A percentile compares a stretch with the other conserved stretches of the same genome.
Evolutionary conservation across 352 stramenopile species (phyloP).

Genomic region (Globisporangium echinulatum): DNA sequence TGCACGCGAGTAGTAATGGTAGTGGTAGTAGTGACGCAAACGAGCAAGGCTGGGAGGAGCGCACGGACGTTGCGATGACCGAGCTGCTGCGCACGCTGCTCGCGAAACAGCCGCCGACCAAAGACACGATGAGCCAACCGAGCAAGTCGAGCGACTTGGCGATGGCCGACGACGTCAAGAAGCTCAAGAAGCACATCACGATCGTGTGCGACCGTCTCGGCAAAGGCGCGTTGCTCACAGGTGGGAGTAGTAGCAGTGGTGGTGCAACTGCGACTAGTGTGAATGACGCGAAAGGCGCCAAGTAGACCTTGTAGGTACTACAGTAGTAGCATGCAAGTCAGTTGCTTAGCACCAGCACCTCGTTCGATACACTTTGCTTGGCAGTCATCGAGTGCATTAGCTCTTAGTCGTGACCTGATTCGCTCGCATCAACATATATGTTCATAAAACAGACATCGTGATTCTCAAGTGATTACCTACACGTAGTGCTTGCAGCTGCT

Average conservation of each 20-base stretch:
- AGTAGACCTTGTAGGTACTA: no score
- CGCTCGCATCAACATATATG: no score
- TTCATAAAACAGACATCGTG: no score
- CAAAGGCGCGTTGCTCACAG: constrained; percentile 58
- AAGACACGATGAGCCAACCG: constrained; percentile 15
- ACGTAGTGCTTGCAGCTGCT: no score
- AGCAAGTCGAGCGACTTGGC: constrained; percentile 38
- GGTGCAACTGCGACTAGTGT: background rate
- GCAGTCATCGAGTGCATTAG: no score
- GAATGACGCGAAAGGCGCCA: no score
- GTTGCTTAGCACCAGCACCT: no score
- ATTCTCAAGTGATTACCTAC: no score
- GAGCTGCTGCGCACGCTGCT: constrained; percentile 79
- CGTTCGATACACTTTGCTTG: no score
- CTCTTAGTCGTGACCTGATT: no score
- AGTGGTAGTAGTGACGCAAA: constrained; percentile 17
- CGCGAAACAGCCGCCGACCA: constrained; percentile 43
- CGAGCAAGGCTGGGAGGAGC: constrained; percentile 87
- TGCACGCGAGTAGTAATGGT: constrained; percentile 30
- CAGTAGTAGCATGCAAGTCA: no score
- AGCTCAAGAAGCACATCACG: constrained; percentile 88
- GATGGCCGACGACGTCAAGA: constrained; percentile 78
- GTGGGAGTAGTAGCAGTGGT: background rate
- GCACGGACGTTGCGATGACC: constrained; percentile 75
- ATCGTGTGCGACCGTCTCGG: constrained; percentile 85